Evolutionary conservation across 2,329 filamentous ascomycete genomes (phyloP).

Genomic region (Trichoderma sp.): DNA sequence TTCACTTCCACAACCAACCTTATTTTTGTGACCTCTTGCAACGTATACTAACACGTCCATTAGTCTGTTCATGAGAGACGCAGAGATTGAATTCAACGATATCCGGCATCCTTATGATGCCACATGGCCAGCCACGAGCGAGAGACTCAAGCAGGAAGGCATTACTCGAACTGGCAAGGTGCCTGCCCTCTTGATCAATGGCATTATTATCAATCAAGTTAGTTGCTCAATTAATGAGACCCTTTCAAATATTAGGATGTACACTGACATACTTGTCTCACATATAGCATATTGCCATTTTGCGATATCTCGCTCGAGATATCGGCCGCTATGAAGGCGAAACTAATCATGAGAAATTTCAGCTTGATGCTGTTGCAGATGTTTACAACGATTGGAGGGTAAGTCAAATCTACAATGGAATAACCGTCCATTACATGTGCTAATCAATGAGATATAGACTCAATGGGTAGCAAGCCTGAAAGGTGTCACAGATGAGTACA

Average conservation of each 20-base stretch:
- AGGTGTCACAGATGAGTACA: conserved; percentile 32
- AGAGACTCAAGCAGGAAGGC: conserved; percentile 30
- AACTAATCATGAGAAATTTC: conserved; percentile 37
- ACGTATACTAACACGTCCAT: background rate
- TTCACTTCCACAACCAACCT: background rate
- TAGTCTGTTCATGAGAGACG: conserved; percentile 14
- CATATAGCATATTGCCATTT: conserved; percentile 27
- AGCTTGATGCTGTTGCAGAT: conserved; percentile 38
- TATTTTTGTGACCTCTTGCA: too few species aligned
- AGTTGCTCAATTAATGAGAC: background rate
- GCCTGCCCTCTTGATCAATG: conserved; percentile 38
- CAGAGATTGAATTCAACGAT: conserved; percentile 26
- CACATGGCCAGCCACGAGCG: conserved; percentile 23
- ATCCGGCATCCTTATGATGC: conserved; percentile 31
- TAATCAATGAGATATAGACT: conserved; percentile 13
- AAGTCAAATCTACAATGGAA: conserved; percentile 16
- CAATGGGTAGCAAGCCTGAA: conserved; percentile 32
- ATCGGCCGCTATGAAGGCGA: conserved; percentile 38
- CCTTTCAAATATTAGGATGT: conserved; percentile 27
- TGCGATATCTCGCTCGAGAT: conserved; percentile 38
- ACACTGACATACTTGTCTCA: background rate
- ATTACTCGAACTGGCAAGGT: conserved; percentile 33
- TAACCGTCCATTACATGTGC: background rate
- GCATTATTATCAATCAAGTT: conserved; percentile 27
- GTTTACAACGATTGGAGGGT: conserved; percentile 42